phyloP scores from a whole-genome alignment of 257 asterid species.

The Cruciata laevipes region DNA sequence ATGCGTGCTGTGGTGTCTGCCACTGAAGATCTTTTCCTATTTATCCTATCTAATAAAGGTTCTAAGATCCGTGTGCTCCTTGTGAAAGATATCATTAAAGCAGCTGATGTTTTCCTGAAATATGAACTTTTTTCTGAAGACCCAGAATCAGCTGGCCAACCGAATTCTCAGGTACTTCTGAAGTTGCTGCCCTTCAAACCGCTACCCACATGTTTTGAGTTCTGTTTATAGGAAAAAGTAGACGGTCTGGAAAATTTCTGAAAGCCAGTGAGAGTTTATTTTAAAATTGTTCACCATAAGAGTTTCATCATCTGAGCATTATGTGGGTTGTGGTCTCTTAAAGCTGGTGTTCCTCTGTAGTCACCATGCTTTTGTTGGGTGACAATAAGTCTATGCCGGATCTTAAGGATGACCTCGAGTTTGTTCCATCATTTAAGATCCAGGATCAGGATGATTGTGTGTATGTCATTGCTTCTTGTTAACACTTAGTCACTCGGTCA shows the following conservation, averaged over 20 bases:
- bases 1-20: conserved; percentile 87
- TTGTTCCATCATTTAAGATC: conserved; percentile 4
- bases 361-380: neutral
- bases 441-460: neutral
- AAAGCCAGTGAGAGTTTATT: neutral
- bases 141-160: conserved; percentile 19
- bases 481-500: neutral
- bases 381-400: too few relatives aligned
- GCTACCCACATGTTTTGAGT: neutral
- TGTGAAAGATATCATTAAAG: conserved; percentile 58
- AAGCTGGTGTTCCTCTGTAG: neutral
- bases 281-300: neutral
- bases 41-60: conserved; percentile 78
- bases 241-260: neutral
- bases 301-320: neutral
- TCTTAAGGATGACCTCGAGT: neutral
- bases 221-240: neutral
- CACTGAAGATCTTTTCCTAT: conserved; percentile 78
- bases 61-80: conserved; percentile 76
- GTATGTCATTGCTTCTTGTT: neutral
- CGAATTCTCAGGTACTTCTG: conserved; percentile 49
- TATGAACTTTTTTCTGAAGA: conserved; percentile 42
- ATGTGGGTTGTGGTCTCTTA: neutral
- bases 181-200: neutral
- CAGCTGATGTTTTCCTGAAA: conserved; percentile 64